Evolutionary conservation across 1,284 basidiomycete genomes (phyloP).

Genomic region (Uromyces viciae-fabae): DNA sequence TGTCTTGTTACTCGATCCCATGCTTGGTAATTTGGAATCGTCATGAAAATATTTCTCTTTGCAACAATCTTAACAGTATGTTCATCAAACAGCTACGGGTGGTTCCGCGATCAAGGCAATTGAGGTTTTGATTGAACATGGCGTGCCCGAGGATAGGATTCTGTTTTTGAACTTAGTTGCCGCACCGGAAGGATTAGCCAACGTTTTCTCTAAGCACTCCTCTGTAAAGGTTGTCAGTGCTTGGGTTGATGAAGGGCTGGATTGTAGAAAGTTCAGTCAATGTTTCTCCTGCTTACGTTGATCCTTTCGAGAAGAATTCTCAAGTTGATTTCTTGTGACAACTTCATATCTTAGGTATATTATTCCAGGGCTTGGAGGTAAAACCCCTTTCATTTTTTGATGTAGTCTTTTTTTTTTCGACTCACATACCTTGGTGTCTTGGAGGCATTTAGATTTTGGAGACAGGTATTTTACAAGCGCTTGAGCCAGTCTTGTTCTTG

Average conservation of each 20-base stretch:
- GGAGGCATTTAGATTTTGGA: slow-evolving; percentile 48
- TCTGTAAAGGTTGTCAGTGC: slow-evolving; percentile 84
- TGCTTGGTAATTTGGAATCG: slow-evolving; percentile 69
- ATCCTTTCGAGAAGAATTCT: no score
- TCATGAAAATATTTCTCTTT: not conserved
- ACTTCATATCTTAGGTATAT: slow-evolving; percentile 61
- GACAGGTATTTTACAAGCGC: slow-evolving; percentile 50
- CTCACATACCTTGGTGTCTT: not conserved
- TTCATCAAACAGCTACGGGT: slow-evolving; percentile 69
- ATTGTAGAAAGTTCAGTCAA: slow-evolving; percentile 62
- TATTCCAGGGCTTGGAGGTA: slow-evolving; percentile 67
- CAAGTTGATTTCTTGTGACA: no score
- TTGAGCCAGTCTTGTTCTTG: not conserved
- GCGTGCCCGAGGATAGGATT: slow-evolving; percentile 78
- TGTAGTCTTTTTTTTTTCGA: not conserved
- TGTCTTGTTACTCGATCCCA: slow-evolving; percentile 90
- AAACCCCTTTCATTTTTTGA: slow-evolving; percentile 16
- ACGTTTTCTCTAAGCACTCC: slow-evolving; percentile 76
- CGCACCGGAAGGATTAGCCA: slow-evolving; percentile 81
- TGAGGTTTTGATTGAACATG: slow-evolving; percentile 83
- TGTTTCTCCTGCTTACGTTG: not conserved
- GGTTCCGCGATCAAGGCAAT: slow-evolving; percentile 97
- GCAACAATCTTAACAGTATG: not conserved
- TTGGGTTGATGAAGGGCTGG: slow-evolving; percentile 93
- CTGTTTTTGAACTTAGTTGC: slow-evolving; percentile 96